Base-by-base conservation (phyloP, 768 basidiomycete species). In the Suillus cothurnatus region DNA sequence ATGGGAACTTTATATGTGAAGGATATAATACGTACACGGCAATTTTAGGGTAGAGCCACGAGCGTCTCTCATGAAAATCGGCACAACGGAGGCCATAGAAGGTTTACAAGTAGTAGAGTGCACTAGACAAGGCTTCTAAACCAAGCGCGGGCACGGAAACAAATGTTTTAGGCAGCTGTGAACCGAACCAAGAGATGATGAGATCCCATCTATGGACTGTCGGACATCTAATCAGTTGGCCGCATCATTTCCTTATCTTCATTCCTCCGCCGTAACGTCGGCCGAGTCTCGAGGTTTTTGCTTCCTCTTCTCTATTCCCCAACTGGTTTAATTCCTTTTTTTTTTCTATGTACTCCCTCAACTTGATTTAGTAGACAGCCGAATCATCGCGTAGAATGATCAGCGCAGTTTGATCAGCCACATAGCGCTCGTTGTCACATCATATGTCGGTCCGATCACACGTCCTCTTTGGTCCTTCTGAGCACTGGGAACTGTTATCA, bases 21-120 rank as follows among this genome's bases (percentile, higher is more conserved):
- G 45, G 39, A 65, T 59, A 70, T 69, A 34, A 34, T 34, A 76
- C 74, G 76, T 74, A 75, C 76, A 74, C 72, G 76, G 76, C 69
- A 74, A 72, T 77, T 72, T 72, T 63, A 76, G 74, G 72, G 74
- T 72, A 69, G 57, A 71, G 67, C 70, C 69, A 72, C 71, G 71
- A 68, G 71, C 69, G 71, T 72, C 71, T 72, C 71, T 75, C 66
- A 68, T 68, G 71, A 72, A 49, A 8, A 64, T 69, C 73, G 68
- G 73, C 68, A 76, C 64, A 61, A 66, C 63, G 73, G 66, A 73
- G 61, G 70, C 74, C 69, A 75, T 75, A 74, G 73, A 74, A 76
- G 74, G 65, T 2, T 66, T 61, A 67, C 66, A 66, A 56, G 66
- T 55, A 60, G 59, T 65, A 65, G 65, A 74, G 68, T 67, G 41